A percentile compares a stretch with the other conserved stretches of the same genome.
These are phyloP conservation scores for Cladosporium colombiae DNA, from an alignment of 2,329 filamentous ascomycete species.

Conservation along the genomic window DNA sequence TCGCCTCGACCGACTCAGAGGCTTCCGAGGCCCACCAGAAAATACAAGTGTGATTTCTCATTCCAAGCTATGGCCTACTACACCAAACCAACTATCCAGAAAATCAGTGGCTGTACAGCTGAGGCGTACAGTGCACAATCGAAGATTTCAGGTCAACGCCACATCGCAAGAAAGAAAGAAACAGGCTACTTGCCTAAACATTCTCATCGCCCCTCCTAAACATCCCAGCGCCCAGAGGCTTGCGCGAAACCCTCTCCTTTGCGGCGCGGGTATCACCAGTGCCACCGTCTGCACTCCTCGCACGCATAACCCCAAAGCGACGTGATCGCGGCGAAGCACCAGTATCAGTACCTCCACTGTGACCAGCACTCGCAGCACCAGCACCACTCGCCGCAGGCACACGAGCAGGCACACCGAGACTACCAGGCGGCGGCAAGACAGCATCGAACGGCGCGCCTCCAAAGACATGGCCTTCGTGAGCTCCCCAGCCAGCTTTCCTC, in stretches of 20 bases:
- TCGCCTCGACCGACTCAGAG: not conserved
- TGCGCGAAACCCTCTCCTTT: slow-evolving; percentile 7
- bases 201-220: slow-evolving; percentile 14
- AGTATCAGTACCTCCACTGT: not conserved
- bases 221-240: slow-evolving; percentile 5
- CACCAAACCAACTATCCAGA: not conserved
- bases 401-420: slow-evolving; percentile 14
- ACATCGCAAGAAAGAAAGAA: not conserved
- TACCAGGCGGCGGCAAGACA: slow-evolving; percentile 11
- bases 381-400: not conserved
- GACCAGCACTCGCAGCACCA: not conserved
- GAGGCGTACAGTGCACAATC: too few relatives aligned
- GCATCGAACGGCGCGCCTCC: slow-evolving; percentile 48
- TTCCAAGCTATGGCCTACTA: not conserved
- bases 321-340: not conserved
- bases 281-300: slow-evolving; percentile 8
- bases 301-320: not conserved
- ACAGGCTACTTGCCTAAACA: not conserved
- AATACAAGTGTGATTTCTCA: not conserved
- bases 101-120: not conserved
- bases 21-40: not conserved
- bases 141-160: not conserved
- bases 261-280: not conserved
- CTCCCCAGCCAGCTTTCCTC: slow-evolving; percentile 62
- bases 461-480: slow-evolving; percentile 41